phyloP scores from a whole-genome alignment of 164 flowering plant genomes.

The Chimonanthus salicifolius region DNA sequence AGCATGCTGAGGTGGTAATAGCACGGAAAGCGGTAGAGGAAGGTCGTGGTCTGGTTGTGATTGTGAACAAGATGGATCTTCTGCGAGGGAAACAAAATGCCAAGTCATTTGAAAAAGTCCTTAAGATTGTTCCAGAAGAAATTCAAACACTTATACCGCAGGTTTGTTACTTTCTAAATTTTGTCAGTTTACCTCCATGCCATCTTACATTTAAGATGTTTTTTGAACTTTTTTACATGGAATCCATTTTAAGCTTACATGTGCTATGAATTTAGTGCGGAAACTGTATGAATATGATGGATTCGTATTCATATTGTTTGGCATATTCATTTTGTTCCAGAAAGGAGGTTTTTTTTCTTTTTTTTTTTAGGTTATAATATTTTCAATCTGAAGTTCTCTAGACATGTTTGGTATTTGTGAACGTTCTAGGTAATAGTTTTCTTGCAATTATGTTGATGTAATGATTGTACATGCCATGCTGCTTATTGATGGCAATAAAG shows the following conservation, averaged over 20 bases:
- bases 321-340: not conserved
- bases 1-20: conserved; percentile 88
- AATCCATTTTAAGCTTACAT: not conserved
- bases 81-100: conserved; percentile 51
- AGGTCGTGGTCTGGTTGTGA: conserved; percentile 87
- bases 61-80: conserved; percentile 97
- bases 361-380: not conserved
- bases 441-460: not conserved
- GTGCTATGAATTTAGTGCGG: not conserved
- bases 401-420: not conserved
- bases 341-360: not conserved
- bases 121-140: conserved; percentile 83
- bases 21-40: conserved; percentile 95
- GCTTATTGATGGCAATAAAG: not conserved
- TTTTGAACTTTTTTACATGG: not conserved
- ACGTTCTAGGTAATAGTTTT: not conserved
- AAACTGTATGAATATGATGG: not conserved
- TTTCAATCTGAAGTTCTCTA: conserved; percentile 2
- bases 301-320: not conserved
- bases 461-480: not conserved
- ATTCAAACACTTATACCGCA: conserved; percentile 87
- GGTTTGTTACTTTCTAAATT: conserved; percentile 37
- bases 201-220: not conserved
- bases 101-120: conserved; percentile 47
- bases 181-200: not conserved